phyloP scores from a whole-genome alignment of 441 rosid species.

The Pelargonium fulgidum region DNA sequence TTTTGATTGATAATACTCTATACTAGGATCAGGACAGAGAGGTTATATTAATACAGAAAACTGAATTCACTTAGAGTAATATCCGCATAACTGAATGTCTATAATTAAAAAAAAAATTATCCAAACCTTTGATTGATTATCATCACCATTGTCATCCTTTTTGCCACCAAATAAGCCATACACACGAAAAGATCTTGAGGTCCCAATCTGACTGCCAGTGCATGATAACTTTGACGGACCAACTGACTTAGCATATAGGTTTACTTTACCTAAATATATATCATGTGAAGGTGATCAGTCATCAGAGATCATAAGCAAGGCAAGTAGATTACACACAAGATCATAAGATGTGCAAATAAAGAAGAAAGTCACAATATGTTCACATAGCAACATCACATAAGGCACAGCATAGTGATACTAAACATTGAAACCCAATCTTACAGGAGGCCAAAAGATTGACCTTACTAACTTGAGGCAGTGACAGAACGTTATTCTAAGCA shows the following conservation, averaged over 20 bases:
- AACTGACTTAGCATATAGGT: neutral
- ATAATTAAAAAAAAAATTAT: neutral
- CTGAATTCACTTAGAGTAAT: neutral
- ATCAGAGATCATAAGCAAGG: neutral
- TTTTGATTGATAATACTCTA: too few species aligned
- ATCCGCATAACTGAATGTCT: neutral
- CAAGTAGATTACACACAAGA: neutral
- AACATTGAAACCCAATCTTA: neutral
- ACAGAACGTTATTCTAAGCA: too few species aligned
- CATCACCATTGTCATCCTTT: slow-evolving; percentile 8
- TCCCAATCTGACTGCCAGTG: slow-evolving; percentile 1
- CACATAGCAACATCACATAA: neutral
- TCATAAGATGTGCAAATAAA: neutral
- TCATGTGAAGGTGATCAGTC: neutral
- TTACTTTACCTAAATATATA: slow-evolving; percentile 9
- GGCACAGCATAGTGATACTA: neutral
- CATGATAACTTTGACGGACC: neutral
- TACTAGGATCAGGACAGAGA: too few species aligned
- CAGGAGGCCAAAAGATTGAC: neutral
- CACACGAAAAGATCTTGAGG: slow-evolving; percentile 36
- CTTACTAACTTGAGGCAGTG: neutral
- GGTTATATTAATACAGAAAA: neutral
- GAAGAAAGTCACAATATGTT: neutral
- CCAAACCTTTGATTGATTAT: slow-evolving; percentile 2
- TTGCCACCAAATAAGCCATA: slow-evolving; percentile 36